Evolutionary conservation across 352 stramenopile species (phyloP).

Genomic region (Phytopythium vexans): DNA sequence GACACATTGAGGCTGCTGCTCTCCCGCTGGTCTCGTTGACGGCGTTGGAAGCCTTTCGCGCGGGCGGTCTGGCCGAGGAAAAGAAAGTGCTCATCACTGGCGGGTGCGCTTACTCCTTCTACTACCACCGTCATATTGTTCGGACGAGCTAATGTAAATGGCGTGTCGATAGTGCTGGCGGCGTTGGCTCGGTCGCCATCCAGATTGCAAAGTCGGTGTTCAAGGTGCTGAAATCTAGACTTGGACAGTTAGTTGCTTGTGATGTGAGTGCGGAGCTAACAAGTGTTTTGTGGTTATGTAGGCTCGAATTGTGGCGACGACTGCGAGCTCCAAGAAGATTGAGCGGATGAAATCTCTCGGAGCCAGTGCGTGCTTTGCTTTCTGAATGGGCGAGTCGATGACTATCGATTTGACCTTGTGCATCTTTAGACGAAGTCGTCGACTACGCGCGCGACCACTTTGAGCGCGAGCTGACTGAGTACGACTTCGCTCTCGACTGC

Average conservation of each 20-base stretch:
- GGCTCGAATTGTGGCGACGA: slow-evolving; percentile 67
- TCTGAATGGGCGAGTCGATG: too few species aligned
- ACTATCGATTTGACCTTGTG: neutral
- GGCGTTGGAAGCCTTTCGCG: slow-evolving; percentile 47
- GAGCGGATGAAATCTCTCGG: slow-evolving; percentile 64
- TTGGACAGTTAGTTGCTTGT: neutral
- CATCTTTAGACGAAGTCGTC: slow-evolving; percentile 48
- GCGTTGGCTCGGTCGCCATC: slow-evolving; percentile 66
- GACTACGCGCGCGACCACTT: slow-evolving; percentile 69
- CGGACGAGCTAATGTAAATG: neutral
- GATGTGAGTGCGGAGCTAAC: neutral
- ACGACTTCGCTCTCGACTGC: slow-evolving; percentile 77
- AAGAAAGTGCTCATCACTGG: slow-evolving; percentile 78
- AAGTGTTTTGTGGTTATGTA: slow-evolving; percentile 7
- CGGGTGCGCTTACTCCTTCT: slow-evolving; percentile 21
- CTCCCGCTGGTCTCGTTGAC: slow-evolving; percentile 58
- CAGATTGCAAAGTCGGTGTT: slow-evolving; percentile 76
- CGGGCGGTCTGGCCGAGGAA: slow-evolving; percentile 40
- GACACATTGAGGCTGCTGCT: slow-evolving; percentile 63
- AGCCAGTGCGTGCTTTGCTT: slow-evolving; percentile 16
- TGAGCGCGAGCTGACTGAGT: slow-evolving; percentile 62
- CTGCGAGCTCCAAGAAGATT: slow-evolving; percentile 59
- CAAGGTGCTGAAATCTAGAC: slow-evolving; percentile 30
- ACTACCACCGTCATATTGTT: neutral
- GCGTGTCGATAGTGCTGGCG: slow-evolving; percentile 38